Percentiles rank a stretch among this genome's conserved stretches.
Conservation (phyloP, 352 stramenopile species). For the Pythium periplocum region DNA sequence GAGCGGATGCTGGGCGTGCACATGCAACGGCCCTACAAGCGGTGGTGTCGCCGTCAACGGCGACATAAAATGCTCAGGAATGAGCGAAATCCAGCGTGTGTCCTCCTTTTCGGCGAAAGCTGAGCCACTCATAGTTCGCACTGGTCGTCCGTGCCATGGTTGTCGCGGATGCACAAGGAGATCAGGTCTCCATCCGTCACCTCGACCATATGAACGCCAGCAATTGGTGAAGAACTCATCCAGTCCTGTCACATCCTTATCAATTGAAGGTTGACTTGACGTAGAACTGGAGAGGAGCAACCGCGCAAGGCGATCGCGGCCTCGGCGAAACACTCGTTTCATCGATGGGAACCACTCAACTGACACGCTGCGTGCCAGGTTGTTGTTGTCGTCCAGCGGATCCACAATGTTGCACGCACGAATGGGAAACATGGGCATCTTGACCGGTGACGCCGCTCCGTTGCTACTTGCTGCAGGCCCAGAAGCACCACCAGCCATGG, state of each 20-base stretch:
- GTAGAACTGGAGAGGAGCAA: background rate
- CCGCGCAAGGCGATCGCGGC: constrained; percentile 45
- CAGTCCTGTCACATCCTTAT: constrained; percentile 5
- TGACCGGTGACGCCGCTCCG: background rate
- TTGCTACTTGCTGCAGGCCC: too few relatives aligned
- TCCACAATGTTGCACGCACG: constrained; percentile 88
- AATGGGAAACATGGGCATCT: constrained; percentile 48
- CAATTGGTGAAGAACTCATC: constrained; percentile 56
- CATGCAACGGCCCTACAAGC: too few relatives aligned
- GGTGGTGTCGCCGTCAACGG: too few relatives aligned
- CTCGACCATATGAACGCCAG: constrained; percentile 62
- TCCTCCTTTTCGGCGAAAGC: too few relatives aligned
- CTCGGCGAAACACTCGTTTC: constrained; percentile 60
- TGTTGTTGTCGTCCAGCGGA: constrained; percentile 83
- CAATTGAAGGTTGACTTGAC: background rate
- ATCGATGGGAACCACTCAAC: constrained; percentile 64
- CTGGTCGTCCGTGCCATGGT: constrained; percentile 36
- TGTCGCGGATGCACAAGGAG: constrained; percentile 76
- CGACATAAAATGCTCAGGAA: too few relatives aligned
- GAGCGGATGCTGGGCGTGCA: too few relatives aligned
- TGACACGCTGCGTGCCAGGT: constrained; percentile 77
- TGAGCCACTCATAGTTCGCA: too few relatives aligned
- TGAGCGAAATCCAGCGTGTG: too few relatives aligned
- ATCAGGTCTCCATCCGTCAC: constrained; percentile 73
- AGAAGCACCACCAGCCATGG: too few relatives aligned